These are phyloP conservation scores for Coleophoma eucalyptorum DNA, from an alignment of 2,329 filamentous ascomycete genomes.

Conservation along the genomic window DNA sequence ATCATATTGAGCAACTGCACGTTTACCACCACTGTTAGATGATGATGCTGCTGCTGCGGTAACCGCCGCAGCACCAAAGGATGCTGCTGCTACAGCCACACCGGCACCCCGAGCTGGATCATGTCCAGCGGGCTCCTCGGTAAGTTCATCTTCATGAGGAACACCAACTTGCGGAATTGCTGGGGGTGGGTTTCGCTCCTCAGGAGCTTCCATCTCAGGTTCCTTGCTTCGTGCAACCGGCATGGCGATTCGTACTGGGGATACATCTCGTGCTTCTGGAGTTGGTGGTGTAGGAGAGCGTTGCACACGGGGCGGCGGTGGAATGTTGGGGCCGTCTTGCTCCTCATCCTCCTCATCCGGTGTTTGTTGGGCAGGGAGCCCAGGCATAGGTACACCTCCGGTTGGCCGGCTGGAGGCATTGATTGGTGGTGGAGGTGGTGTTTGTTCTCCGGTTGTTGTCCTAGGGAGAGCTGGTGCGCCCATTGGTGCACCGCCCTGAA, in stretches of 20 bases:
- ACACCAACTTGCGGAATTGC: slow-evolving; percentile 62
- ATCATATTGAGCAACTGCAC: slow-evolving; percentile 84
- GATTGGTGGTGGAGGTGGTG: slow-evolving; percentile 30
- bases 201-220: slow-evolving; percentile 47
- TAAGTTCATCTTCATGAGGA: slow-evolving; percentile 60
- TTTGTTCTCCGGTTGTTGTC: slow-evolving; percentile 23
- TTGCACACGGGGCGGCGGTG: slow-evolving; percentile 33
- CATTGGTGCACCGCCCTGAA: slow-evolving; percentile 73
- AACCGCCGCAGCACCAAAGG: slow-evolving; percentile 32
- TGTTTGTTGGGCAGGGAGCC: slow-evolving; percentile 61
- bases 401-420: slow-evolving; percentile 55
- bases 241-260: slow-evolving; percentile 81
- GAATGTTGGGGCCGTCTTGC: slow-evolving; percentile 42
- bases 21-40: slow-evolving; percentile 55
- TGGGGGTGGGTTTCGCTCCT: slow-evolving; percentile 44
- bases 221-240: slow-evolving; percentile 67
- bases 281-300: slow-evolving; percentile 37
- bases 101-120: slow-evolving; percentile 57
- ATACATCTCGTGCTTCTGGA: slow-evolving; percentile 50
- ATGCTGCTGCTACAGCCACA: slow-evolving; percentile 46
- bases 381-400: slow-evolving; percentile 74
- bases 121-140: slow-evolving; percentile 59
- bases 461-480: slow-evolving; percentile 39
- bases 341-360: slow-evolving; percentile 47
- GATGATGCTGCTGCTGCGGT: slow-evolving; percentile 35